Evolutionary conservation across 257 asterid species (phyloP).

Genomic region (Solanum medicagineum): DNA sequence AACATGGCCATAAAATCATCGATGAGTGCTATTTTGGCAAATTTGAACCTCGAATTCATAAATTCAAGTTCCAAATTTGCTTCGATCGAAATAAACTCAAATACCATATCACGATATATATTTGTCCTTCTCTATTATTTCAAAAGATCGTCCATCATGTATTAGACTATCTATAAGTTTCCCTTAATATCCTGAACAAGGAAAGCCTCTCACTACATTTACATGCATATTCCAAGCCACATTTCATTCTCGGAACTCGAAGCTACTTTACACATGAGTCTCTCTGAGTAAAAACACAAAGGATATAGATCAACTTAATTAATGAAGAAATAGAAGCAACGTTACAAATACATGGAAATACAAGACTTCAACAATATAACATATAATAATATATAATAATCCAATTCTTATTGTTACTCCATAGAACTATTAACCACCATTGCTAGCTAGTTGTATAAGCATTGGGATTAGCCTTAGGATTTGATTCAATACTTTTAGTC

Average conservation of each 20-base stretch:
- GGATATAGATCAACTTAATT: background rate
- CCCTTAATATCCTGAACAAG: background rate
- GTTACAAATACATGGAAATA: background rate
- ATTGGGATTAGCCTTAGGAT: background rate
- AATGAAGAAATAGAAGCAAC: background rate
- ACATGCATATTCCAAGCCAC: background rate
- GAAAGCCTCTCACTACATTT: background rate
- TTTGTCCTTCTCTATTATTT: background rate
- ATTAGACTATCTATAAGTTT: background rate
- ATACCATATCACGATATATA: background rate
- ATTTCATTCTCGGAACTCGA: background rate
- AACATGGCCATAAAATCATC: background rate
- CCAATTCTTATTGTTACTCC: background rate
- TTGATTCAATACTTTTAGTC: slow-evolving; percentile 45
- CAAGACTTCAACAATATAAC: background rate
- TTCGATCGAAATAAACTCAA: background rate
- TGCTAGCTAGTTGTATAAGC: background rate
- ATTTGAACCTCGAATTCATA: background rate
- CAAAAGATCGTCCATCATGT: background rate
- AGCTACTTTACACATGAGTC: background rate
- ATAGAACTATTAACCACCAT: background rate
- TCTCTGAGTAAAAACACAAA: background rate
- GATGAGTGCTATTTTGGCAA: background rate
- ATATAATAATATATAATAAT: background rate
- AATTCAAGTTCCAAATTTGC: background rate